Conservation (phyloP, 495 filamentous ascomycete species). For the Podospora comata region DNA sequence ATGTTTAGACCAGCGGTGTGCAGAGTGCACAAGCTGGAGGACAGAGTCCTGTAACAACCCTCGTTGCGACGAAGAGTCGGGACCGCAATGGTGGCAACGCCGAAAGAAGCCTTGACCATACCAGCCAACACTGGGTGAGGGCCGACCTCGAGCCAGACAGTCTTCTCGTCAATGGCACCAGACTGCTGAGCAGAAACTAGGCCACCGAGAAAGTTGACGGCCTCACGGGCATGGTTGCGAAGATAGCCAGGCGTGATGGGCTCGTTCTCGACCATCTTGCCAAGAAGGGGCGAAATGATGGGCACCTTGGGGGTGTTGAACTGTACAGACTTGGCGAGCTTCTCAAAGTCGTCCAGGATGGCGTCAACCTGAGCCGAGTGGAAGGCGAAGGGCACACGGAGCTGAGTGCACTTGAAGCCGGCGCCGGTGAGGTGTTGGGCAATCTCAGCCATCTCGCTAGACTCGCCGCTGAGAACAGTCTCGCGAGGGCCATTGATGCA, state of each 20-base stretch:
- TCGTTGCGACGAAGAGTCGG: constrained; percentile 54
- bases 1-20: constrained; percentile 64
- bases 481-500: constrained; percentile 62
- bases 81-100: constrained; percentile 51
- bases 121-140: constrained; percentile 66
- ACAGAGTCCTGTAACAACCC: constrained; percentile 64
- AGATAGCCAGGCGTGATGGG: constrained; percentile 61
- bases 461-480: constrained; percentile 59
- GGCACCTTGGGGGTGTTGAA: constrained; percentile 64
- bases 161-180: constrained; percentile 51
- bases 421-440: constrained; percentile 55
- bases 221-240: constrained; percentile 61
- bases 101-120: constrained; percentile 68
- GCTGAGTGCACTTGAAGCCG: constrained; percentile 63
- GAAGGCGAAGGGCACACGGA: constrained; percentile 76
- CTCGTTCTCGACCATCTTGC: constrained; percentile 56
- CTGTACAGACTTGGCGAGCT: constrained; percentile 52
- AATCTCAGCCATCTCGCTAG: constrained; percentile 53
- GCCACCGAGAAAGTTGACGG: constrained; percentile 70
- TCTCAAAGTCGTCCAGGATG: constrained; percentile 65
- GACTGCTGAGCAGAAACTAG: constrained; percentile 54
- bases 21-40: constrained; percentile 56
- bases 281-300: constrained; percentile 66
- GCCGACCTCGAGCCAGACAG: constrained; percentile 64
- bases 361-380: constrained; percentile 79